Base-by-base conservation (phyloP, 495 filamentous ascomycete genomes). In the Penicillium bialowiezense region DNA sequence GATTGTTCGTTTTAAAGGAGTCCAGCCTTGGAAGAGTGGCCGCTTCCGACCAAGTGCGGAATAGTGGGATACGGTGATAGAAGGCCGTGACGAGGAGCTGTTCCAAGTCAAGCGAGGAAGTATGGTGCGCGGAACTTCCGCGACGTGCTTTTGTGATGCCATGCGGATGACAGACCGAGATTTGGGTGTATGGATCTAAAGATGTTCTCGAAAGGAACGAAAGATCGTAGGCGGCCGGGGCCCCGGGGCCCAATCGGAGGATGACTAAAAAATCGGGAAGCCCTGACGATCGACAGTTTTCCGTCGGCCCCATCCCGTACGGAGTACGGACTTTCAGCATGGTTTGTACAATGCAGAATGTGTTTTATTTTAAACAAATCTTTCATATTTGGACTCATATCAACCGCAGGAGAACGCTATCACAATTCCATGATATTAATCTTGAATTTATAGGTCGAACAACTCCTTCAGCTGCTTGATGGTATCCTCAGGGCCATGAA, bases 401-500 rank as follows among this genome's bases (percentile, higher is more conserved):
- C n/a, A 47, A 37, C 34, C 40, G 13, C 46, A 50, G 44, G 41
- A 24, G 57, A 54, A 56, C 41, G 48, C 53, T 52, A 43, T 53
- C 34, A 50, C 45, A 52, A 57, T 26, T 39, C 26, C 45, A 46
- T 48, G 41, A 38, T 21, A 42, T 38, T 24, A 19, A 37, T 33
- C 19, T 37, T 26, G 26, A 19, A 48, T 54, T 69, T 73, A 90
- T 43, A 95, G 69, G 33, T 81, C 70, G 63, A 97, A 97, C 35
- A 93, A 36, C 74, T 88, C 78, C 78, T 82, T 93, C 50, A 98
- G 42, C 68, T 86, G 70, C 59, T 60, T 75, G 46, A 85, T 80
- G 41, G 90, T 96, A 57, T 97, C 91, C 48, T 90, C 84, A 10
- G 93, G 91, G 39, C 75, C 79, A 41, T 76, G 78, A 41, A 97